Evolutionary conservation across 768 basidiomycete genomes (phyloP).

Genomic region (Lactifluus echinatus): DNA sequence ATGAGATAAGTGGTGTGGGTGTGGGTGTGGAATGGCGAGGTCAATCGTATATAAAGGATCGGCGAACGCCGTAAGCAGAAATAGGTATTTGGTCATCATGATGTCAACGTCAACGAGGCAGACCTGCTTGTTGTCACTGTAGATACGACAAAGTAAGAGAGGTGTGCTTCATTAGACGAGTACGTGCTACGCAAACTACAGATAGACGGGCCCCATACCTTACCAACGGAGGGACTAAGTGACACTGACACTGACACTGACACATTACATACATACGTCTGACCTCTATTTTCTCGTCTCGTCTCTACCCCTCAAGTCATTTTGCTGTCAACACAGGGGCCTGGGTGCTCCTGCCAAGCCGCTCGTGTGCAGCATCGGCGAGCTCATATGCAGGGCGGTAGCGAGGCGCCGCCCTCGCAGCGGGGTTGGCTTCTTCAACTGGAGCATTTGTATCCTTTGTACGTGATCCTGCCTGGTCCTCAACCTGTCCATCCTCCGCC

Average conservation of each 20-base stretch:
- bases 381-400: constrained; percentile 82
- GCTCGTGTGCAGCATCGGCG: constrained; percentile 39
- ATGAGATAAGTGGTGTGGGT: background rate
- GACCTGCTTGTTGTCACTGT: too few species aligned
- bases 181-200: background rate
- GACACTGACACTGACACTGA: too few species aligned
- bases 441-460: background rate
- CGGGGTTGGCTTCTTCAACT: constrained; percentile 15
- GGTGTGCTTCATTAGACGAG: background rate
- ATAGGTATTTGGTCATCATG: too few species aligned
- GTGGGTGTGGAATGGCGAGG: background rate
- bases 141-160: background rate
- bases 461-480: background rate
- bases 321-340: constrained; percentile 12
- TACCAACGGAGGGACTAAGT: background rate
- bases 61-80: too few species aligned
- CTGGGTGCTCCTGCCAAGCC: constrained; percentile 15
- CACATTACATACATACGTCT: background rate
- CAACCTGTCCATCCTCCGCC: background rate
- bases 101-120: too few species aligned
- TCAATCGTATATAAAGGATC: too few species aligned
- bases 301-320: background rate
- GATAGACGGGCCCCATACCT: background rate
- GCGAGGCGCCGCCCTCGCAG: constrained; percentile 22
- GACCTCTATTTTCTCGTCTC: background rate